Evolutionary conservation across 768 basidiomycete species (phyloP), one percentile per base, ranked within the genome.

Genomic region (Russula ochroleuca): DNA sequence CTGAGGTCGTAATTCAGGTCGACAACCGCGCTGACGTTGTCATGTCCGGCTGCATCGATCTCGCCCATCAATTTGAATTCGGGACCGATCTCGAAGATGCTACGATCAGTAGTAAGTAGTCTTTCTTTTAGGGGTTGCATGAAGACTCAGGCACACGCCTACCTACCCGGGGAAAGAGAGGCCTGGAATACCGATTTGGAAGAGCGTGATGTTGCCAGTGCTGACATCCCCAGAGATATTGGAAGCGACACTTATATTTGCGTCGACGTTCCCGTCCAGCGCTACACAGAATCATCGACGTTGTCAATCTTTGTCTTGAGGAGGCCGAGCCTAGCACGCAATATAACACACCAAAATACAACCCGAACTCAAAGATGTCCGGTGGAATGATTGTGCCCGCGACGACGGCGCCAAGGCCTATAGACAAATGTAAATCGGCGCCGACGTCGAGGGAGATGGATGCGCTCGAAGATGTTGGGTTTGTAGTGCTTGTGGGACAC

Each of bases 271-370:
- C 5, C 55, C 41, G n/a, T 21, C 41, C 28, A 57, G 19, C 19
- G 5, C 55, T 57, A 45, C 9, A 21, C 19, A 33, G 1, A 33
- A 45, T 45, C 7, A 45, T n/a, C 9, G 72, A 72, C n/a, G 76
- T 75, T 8, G 21, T 61, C 35, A 33, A 31, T 14, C 51, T n/a
- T 43, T n/a, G 19, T 43, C n/a, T 43, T 15, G 2, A 11, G 45
- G 19, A 23, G 45, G 13, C 45, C 5, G 1, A 23, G 2, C 14
- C 11, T 40, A 52, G 21, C 10, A 40, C n/a, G 33, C n/a, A 5
- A 10, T 21, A 21, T 21, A 5, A 21, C 65, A 31, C 15, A 66
- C 65, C 61, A 21, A 47, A 33, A 38, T 51, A 10, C 25, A 66
- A 23, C 13, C 38, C 65, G 17, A 66, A 56, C 15, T 66, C 35